phyloP scores from a whole-genome alignment of 2,329 filamentous ascomycete species.

The Cercospora sojina region DNA sequence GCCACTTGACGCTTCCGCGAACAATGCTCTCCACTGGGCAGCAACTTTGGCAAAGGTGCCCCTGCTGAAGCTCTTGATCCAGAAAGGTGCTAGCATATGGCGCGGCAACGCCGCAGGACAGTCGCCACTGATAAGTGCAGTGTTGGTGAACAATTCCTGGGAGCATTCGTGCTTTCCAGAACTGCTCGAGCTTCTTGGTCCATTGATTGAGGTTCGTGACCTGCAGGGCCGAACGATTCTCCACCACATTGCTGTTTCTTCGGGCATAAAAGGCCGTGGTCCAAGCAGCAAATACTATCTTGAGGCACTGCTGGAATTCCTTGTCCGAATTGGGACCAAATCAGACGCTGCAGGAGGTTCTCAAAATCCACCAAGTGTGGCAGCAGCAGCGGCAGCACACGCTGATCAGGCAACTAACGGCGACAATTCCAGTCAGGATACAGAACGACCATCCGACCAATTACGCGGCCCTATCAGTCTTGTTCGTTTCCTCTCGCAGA shows the following conservation, averaged over 20 bases:
- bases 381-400: constrained; percentile 29
- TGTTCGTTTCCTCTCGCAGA: constrained; percentile 91
- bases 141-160: constrained; percentile 89
- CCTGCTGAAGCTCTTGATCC: constrained; percentile 76
- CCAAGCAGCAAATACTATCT: constrained; percentile 94
- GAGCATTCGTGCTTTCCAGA: constrained; percentile 89
- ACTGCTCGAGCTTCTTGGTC: constrained; percentile 80
- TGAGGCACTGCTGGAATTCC: constrained; percentile 89
- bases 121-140: constrained; percentile 88
- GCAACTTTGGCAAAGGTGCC: constrained; percentile 85
- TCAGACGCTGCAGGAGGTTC: constrained; percentile 24
- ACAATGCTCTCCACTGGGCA: constrained; percentile 95
- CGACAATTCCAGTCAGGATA: constrained; percentile 33
- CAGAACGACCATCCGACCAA: constrained; percentile 15
- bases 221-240: constrained; percentile 86
- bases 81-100: constrained; percentile 81
- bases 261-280: constrained; percentile 88
- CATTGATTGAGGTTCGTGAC: constrained; percentile 87
- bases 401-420: constrained; percentile 31
- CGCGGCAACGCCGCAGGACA: constrained; percentile 87
- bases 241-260: constrained; percentile 94
- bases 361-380: constrained; percentile 58
- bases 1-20: constrained; percentile 82
- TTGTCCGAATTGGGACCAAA: constrained; percentile 69
- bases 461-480: constrained; percentile 70